Base-by-base conservation (phyloP, 2,329 filamentous ascomycete genomes). In the Stromatinia cepivora region DNA sequence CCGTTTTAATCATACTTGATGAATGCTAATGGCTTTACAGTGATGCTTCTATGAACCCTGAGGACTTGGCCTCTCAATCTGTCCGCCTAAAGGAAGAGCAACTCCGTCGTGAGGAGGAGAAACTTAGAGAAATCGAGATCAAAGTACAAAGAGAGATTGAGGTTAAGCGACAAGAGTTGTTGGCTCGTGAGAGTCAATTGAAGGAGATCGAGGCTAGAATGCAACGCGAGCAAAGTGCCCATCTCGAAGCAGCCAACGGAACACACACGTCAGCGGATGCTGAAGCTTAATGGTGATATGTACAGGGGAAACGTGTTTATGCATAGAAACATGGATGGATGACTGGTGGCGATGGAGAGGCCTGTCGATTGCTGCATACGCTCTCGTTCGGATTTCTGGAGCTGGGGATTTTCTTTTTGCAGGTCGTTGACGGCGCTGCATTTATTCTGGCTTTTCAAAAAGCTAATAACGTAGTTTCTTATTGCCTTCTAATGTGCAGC, bases 131-230 rank as follows among this genome's bases (percentile, higher is more conserved):
- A 85, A 98, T 99, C 80, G 95, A 99, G 81, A 86, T 97, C 85
- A 99, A 99, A 90, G 95, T 99, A 73, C 95, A 99, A 85, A 92
- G 95, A 80, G 95, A 99, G 84, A 99, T 99, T 85, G 97, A 97
- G 84, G 95, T 98, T 88, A 99, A 99, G 89, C 90, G 95, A 84
- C 95, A 99, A 84, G 95, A 99, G 83, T 87, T 99, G 72, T 81
- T 99, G 82, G 95, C 95, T 74, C 93, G 95, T 81, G 95, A 99
- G 85, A 97, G 93, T 79, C 95, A 99, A 84, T 89, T 99, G 77
- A 94, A 95, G 83, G 95, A 99, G 86, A 97, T 99, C 80, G 94
- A 98, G 83, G 94, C 94, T 73, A 91, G 94, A 79, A 97, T 98
- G 94, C 90, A 94, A 79, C 90, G 94, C 80, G 93, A 97, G 83